Evolutionary conservation across 176 grass and related monocot species (phyloP).

Genomic region (Rhynchospora tenuis): DNA sequence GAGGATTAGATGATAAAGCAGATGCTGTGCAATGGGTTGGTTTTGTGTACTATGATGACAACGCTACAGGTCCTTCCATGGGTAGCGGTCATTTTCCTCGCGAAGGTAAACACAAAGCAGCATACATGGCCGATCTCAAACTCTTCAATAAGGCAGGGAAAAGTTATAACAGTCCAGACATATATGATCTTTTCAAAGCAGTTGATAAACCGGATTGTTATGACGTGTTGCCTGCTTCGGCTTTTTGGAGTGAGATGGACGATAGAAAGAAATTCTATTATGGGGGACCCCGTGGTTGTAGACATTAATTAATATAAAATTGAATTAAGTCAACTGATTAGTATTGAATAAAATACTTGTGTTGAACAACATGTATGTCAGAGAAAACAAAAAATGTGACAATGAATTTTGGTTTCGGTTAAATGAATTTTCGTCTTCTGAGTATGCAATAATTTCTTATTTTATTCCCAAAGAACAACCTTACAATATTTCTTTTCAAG

Average conservation of each 20-base stretch:
- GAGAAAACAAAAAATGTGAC: no score
- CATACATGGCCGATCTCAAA: background rate
- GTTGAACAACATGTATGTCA: background rate
- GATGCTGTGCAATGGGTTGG: background rate
- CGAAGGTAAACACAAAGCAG: background rate
- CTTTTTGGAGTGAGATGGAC: background rate
- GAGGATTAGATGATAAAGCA: background rate
- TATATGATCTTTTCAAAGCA: background rate
- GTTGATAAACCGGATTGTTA: background rate
- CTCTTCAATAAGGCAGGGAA: background rate
- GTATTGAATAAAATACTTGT: background rate
- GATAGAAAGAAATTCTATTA: background rate
- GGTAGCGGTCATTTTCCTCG: background rate
- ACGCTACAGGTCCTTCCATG: background rate
- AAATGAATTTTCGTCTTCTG: no score
- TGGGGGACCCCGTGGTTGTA: background rate
- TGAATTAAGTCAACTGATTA: background rate
- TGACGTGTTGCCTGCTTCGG: background rate
- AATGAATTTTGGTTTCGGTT: no score
- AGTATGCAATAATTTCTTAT: no score
- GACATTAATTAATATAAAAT: background rate
- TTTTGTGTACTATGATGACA: background rate
- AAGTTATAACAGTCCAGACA: background rate
- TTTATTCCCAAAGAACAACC: no score
- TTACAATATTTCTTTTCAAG: no score